Conservation (phyloP, 345 rosid genomes). For the Turritis glabra region DNA sequence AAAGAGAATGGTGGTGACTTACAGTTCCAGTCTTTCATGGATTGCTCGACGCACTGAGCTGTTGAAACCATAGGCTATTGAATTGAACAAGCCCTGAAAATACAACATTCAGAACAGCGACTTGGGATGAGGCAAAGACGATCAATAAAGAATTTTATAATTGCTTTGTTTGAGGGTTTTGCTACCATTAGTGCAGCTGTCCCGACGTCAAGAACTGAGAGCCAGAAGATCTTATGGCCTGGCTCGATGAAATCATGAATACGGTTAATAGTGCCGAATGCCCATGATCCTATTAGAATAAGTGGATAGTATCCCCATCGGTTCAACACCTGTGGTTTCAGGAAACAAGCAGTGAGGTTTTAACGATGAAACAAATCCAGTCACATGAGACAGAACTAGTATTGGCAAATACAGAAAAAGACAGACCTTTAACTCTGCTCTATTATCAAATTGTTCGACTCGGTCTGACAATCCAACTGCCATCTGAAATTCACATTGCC, state of each 20-base stretch:
- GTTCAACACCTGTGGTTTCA: slow-evolving; percentile 64
- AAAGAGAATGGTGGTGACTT: slow-evolving; percentile 42
- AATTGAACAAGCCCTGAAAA: slow-evolving; percentile 88
- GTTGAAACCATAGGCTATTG: slow-evolving; percentile 94
- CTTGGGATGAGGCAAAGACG: slow-evolving; percentile 11
- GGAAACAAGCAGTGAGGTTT: slow-evolving; percentile 9
- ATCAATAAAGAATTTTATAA: neutral
- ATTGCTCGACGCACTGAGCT: slow-evolving; percentile 87
- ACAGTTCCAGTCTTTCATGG: slow-evolving; percentile 82
- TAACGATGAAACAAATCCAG: neutral
- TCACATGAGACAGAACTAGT: neutral
- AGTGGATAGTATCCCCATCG: slow-evolving; percentile 98
- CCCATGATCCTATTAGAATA: slow-evolving; percentile 92
- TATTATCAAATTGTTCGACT: slow-evolving; percentile 58
- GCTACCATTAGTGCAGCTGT: slow-evolving; percentile 92
- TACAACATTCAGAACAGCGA: neutral
- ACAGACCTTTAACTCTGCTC: slow-evolving; percentile 76
- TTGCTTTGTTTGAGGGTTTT: slow-evolving; percentile 16
- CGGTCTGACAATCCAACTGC: slow-evolving; percentile 92
- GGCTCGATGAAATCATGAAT: slow-evolving; percentile 84
- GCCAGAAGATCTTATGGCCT: slow-evolving; percentile 87
- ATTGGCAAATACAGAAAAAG: neutral
- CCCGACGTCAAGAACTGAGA: slow-evolving; percentile 86
- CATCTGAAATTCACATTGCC: slow-evolving; percentile 58
- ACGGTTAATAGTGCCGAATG: slow-evolving; percentile 86